These are phyloP conservation scores for Verticillium nubilum DNA, from an alignment of 2,329 filamentous ascomycete species.

Conservation along the genomic window DNA sequence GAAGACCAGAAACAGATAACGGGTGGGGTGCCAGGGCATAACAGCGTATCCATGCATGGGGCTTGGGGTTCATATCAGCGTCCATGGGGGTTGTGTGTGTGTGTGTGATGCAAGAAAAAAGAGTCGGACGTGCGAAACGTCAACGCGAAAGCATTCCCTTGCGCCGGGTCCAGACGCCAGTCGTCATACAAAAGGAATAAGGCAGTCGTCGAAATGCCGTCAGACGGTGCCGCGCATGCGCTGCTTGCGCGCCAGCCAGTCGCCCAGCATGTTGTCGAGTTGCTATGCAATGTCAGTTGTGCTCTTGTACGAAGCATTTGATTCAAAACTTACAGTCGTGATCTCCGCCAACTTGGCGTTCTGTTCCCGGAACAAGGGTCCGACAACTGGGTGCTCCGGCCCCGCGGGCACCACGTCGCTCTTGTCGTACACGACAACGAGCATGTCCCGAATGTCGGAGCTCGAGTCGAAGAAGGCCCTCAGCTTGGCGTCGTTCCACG, in stretches of 20 bases:
- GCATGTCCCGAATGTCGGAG: conserved; percentile 80
- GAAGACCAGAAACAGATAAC: not conserved
- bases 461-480: conserved; percentile 88
- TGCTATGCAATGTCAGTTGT: conserved; percentile 40
- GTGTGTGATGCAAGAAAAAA: not conserved
- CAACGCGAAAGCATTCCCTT: not conserved
- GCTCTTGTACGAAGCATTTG: not conserved
- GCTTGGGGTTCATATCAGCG: conserved; percentile 16
- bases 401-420: conserved; percentile 73
- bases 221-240: conserved; percentile 48
- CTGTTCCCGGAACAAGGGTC: conserved; percentile 78
- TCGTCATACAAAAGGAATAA: conserved; percentile 1
- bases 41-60: conserved; percentile 10
- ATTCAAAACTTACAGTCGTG: conserved; percentile 54
- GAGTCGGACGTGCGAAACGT: not conserved
- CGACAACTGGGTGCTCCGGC: conserved; percentile 79
- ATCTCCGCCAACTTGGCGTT: conserved; percentile 82
- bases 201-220: not conserved
- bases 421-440: conserved; percentile 90
- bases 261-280: conserved; percentile 80
- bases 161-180: not conserved
- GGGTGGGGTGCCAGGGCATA: not conserved
- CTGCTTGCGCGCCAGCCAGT: conserved; percentile 71
- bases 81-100: conserved; percentile 7
- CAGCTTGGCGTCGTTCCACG: conserved; percentile 84